These are phyloP conservation scores for Neurospora africana DNA, from an alignment of 495 filamentous ascomycete genomes.

Conservation along the genomic window DNA sequence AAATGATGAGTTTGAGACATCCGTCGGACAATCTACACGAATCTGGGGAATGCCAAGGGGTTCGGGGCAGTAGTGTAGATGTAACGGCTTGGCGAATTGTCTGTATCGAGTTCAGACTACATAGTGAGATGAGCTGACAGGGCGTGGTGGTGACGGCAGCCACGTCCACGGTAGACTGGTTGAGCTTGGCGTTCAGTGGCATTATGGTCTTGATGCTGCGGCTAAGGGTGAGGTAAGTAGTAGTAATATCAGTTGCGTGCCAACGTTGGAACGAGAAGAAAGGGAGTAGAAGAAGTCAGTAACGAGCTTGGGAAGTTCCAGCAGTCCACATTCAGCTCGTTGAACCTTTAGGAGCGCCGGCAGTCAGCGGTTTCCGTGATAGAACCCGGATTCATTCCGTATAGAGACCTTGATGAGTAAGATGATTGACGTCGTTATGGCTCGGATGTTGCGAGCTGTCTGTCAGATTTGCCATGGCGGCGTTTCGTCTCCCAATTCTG, in stretches of 20 bases:
- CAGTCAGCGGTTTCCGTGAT: not conserved
- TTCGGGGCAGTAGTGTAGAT: not conserved
- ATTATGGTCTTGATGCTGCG: not conserved
- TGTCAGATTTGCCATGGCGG: not conserved
- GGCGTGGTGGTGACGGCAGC: not conserved
- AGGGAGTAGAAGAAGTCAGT: not conserved
- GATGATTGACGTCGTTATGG: not conserved
- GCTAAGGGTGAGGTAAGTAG: not conserved
- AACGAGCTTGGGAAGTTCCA: not conserved
- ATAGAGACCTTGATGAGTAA: not conserved
- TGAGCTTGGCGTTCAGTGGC: not conserved
- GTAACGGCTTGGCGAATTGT: not conserved
- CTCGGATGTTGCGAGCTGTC: not conserved
- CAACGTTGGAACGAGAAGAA: not conserved
- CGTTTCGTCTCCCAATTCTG: not conserved
- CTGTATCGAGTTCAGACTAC: not conserved
- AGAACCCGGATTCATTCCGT: not conserved
- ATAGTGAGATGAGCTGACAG: not conserved
- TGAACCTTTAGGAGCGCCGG: not conserved
- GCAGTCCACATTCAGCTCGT: not conserved
- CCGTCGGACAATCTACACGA: not conserved
- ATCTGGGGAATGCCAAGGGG: not conserved
- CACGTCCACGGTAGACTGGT: not conserved
- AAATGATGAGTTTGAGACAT: not conserved
- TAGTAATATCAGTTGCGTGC: not conserved